These are phyloP conservation scores for Backusella luteola DNA, from an alignment of 192 early-diverging fungal species.

Conservation along the genomic window DNA sequence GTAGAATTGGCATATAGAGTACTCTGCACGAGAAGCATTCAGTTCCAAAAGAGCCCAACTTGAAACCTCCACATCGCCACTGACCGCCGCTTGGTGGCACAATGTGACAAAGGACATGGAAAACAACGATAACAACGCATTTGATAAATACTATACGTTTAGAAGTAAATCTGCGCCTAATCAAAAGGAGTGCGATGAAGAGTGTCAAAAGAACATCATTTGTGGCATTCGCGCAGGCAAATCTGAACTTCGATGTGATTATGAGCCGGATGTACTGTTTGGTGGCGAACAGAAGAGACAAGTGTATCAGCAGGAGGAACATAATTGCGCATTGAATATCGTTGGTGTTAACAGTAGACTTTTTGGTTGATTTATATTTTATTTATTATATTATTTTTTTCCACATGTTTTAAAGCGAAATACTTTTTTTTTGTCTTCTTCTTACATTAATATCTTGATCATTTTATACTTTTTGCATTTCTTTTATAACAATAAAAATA, in stretches of 20 bases:
- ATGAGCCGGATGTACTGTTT: conserved; percentile 23
- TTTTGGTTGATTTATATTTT: neutral
- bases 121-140: conserved; percentile 22
- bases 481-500: no score
- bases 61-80: conserved; percentile 22
- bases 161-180: conserved; percentile 39
- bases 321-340: conserved; percentile 15
- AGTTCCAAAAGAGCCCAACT: conserved; percentile 20
- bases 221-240: conserved; percentile 38
- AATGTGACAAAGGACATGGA: conserved; percentile 48
- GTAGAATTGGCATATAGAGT: conserved; percentile 55
- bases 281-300: neutral
- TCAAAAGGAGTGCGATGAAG: conserved; percentile 19
- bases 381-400: no score
- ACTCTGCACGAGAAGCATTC: conserved; percentile 47
- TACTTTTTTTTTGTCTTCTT: no score
- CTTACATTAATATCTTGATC: no score
- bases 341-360: neutral
- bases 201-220: conserved; percentile 23
- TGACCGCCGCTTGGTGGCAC: conserved; percentile 52
- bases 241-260: conserved; percentile 39
- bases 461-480: no score
- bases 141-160: conserved; percentile 44
- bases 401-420: no score
- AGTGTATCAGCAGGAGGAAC: neutral